A percentile compares a stretch with the other conserved stretches of the same genome.
Conservation (phyloP, 2,329 filamentous ascomycete genomes). For the Claviceps sp. region DNA sequence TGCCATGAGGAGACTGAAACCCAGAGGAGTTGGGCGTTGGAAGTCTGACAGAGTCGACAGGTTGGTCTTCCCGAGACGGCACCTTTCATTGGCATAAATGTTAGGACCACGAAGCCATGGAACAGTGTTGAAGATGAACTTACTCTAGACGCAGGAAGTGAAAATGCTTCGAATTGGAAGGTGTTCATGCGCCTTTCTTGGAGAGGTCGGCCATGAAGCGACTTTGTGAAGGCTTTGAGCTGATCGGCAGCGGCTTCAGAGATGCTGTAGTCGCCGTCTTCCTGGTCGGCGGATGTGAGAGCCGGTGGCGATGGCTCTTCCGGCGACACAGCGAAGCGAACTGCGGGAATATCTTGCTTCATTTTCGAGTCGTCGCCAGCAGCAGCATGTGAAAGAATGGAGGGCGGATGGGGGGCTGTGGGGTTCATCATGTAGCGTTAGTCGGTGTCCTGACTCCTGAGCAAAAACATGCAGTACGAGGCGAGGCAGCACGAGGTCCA, state of each 20-base stretch:
- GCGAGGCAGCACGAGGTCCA: not conserved
- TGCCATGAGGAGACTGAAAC: conserved; percentile 52
- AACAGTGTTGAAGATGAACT: conserved; percentile 24
- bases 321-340: conserved; percentile 59
- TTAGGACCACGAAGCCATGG: conserved; percentile 1
- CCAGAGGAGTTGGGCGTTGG: conserved; percentile 52
- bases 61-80: conserved; percentile 46
- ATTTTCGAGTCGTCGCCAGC: conserved; percentile 9
- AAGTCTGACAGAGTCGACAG: conserved; percentile 46
- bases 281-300: conserved; percentile 24
- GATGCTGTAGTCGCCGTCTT: conserved; percentile 17
- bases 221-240: conserved; percentile 57
- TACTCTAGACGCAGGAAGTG: conserved; percentile 73
- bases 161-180: conserved; percentile 83
- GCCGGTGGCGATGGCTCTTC: conserved; percentile 47
- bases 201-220: conserved; percentile 58
- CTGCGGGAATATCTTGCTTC: conserved; percentile 29
- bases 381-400: conserved; percentile 1
- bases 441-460: not conserved
- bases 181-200: conserved; percentile 76
- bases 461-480: not conserved
- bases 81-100: conserved; percentile 25
- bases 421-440: not conserved
- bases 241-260: conserved; percentile 43
- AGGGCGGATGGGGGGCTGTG: not conserved